Evolutionary conservation across 306 rosid genomes (phyloP), one percentile per base, ranked within the genome.

Genomic region (Trifolium subterraneum): DNA sequence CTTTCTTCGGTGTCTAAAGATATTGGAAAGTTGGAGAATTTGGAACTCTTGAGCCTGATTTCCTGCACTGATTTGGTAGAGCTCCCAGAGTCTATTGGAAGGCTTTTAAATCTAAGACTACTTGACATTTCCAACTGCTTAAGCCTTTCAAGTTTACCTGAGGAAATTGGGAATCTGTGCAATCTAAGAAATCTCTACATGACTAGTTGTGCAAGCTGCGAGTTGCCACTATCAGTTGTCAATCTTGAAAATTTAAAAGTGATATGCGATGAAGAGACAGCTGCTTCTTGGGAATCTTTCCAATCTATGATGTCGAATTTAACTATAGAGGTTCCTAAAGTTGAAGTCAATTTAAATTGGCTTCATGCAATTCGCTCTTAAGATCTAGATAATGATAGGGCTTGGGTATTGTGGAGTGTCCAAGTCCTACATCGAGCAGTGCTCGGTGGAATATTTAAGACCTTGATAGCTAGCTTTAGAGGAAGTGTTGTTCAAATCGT

Each of bases 71-170:
- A 79, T 72, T 77, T 92, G 48, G 58, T 2, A 62, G 79, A 3
- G 61, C 14, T 88, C 20, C 94, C 96, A 0, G 77, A 75, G 3
- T 88, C 90, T 2, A 75, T 72, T 45, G 52, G 36, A 47, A 62
- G 14, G 1, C 90, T 92, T 22, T 13, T 16, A 2, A 80, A 72
- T 15, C 38, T 90, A 59, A 29, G 42, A 0, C 55, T 70, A 39
- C 84, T 92, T 5, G 93, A 92, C 82, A 71, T 90, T 52, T 84
- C 92, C 51, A 55, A 84, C 64, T 92, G 96, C 82, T 73, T 77
- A 76, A 83, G 89, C 78, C 64, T 90, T 58, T 12, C 63, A 33
- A 68, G 41, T 33, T 76, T 92, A 51, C 93, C 98, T 0, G 86
- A 68, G 27, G 65, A 83, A 8, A 48, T 89, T 25, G 92, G 92